Conservation (phyloP, 2,329 filamentous ascomycete species). For the Apiospora rasikravindrae region DNA sequence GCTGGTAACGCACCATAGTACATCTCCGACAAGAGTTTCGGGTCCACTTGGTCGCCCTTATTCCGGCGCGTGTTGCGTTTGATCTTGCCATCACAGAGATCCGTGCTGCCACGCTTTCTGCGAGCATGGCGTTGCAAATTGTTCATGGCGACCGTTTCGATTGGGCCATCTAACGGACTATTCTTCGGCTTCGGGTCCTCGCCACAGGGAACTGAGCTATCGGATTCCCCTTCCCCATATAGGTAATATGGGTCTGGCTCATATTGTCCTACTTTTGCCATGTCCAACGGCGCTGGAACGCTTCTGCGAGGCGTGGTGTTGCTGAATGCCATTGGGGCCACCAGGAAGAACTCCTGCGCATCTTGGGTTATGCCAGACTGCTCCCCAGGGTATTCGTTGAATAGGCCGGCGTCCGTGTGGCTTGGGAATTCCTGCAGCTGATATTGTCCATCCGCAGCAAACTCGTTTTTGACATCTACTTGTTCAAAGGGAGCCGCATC, state of each 20-base stretch:
- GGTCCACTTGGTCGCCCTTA: not conserved
- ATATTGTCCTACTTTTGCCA: not conserved
- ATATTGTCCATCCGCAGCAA: not conserved
- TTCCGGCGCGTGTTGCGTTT: slow-evolving; percentile 1
- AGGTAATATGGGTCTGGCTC: not conserved
- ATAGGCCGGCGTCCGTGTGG: not conserved
- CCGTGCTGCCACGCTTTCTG: not conserved
- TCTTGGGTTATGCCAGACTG: not conserved
- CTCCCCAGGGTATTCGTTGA: not conserved
- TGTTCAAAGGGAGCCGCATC: not conserved
- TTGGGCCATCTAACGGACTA: not conserved
- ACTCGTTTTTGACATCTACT: not conserved
- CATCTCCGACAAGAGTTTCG: slow-evolving; percentile 27
- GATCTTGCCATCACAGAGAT: slow-evolving; percentile 1
- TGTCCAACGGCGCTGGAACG: not conserved
- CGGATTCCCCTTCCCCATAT: not conserved
- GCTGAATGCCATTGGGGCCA: not conserved
- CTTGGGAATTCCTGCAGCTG: not conserved
- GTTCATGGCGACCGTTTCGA: not conserved
- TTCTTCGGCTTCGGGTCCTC: not conserved
- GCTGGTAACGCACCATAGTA: slow-evolving; percentile 34
- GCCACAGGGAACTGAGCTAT: not conserved
- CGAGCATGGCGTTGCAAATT: not conserved
- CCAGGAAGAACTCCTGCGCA: not conserved
- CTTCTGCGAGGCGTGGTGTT: not conserved